Evolutionary conservation across 2,329 filamentous ascomycete species (phyloP).

Genomic region (Corynespora cassiicola): DNA sequence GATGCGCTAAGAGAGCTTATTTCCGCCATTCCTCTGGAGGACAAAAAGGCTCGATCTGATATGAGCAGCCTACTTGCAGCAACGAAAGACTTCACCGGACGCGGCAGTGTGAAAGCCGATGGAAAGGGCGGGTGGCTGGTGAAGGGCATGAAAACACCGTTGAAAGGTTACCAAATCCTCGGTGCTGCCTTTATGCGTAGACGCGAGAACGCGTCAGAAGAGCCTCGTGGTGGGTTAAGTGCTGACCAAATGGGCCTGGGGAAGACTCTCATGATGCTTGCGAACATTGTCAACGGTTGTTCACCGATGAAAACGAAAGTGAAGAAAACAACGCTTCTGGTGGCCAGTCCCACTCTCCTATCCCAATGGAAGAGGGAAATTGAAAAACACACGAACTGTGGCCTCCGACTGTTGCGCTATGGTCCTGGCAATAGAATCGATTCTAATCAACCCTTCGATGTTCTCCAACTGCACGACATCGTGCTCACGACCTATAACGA

Average conservation of each 20-base stretch:
- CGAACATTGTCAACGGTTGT: conserved; percentile 52
- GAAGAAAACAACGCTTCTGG: conserved; percentile 51
- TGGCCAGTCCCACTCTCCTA: conserved; percentile 48
- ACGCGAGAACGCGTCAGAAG: conserved; percentile 50
- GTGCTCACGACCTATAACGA: conserved; percentile 53
- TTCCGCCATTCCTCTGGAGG: conserved; percentile 45
- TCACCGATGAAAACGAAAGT: conserved; percentile 14
- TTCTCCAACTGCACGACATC: conserved; percentile 34
- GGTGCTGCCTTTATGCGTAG: conserved; percentile 62
- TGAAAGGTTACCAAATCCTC: conserved; percentile 60
- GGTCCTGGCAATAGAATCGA: conserved; percentile 28
- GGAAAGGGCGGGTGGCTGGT: conserved; percentile 51
- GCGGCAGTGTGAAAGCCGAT: conserved; percentile 36
- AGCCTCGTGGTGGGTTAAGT: conserved; percentile 51
- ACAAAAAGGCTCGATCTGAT: conserved; percentile 42
- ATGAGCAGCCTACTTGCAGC: conserved; percentile 47
- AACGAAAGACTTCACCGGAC: conserved; percentile 50
- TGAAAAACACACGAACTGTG: conserved; percentile 26
- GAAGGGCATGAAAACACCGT: conserved; percentile 54
- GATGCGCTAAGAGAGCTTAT: conserved; percentile 50
- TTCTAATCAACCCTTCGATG: conserved; percentile 15
- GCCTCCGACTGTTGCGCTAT: conserved; percentile 33
- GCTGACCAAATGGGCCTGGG: conserved; percentile 53
- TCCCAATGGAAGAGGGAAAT: conserved; percentile 50
- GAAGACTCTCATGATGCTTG: conserved; percentile 50